Base-by-base conservation (phyloP, 495 filamentous ascomycete genomes). In the Rhypophila decipiens region DNA sequence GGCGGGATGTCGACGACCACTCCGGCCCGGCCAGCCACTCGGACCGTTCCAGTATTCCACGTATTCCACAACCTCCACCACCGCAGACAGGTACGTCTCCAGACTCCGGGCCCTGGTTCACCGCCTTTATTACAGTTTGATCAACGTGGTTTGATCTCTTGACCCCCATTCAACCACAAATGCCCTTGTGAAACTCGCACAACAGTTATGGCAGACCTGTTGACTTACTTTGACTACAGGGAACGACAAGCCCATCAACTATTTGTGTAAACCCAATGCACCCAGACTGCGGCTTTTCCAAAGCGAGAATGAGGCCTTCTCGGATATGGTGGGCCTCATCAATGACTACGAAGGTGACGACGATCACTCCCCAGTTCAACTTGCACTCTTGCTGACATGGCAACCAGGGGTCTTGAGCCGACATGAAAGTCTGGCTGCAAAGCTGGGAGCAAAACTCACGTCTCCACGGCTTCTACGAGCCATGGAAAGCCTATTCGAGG, bases 401-500 rank as follows among this genome's bases (percentile, higher is more conserved):
- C 58, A 46, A 56, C 33, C 33, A 73, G 87, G 84, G 37, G 86
- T 94, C 17, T 71, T 95, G 18, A 84, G 87, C 49, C 80, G 88
- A 27, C 85, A 90, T 60, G 88, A 95, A 66, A 88, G 84, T 56
- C 80, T 95, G 45, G 88, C 88, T 36, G 80, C 83, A 42, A 93
- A 90, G 57, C 74, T 95, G 15, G 88, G 88, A 57, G 88, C 87
- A 36, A 84, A 87, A 45, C 86, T 89, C 12, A 74, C 89, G 10
- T 87, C 85, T 5, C 86, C 87, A 27, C 87, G 90, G 33, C 69
- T 94, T 43, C 79, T 93, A 45, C 87, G 89, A 66, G 83, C 86
- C 27, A 88, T 94, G 63, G 87, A 94, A 66, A 77, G 86, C 31
- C 69, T 90, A 10, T 94, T 95, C 54, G 88, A 93, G 49, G 87